These are phyloP conservation scores for Thuja plicata DNA, from an alignment of 83 land plant species.

Conservation along the genomic window DNA sequence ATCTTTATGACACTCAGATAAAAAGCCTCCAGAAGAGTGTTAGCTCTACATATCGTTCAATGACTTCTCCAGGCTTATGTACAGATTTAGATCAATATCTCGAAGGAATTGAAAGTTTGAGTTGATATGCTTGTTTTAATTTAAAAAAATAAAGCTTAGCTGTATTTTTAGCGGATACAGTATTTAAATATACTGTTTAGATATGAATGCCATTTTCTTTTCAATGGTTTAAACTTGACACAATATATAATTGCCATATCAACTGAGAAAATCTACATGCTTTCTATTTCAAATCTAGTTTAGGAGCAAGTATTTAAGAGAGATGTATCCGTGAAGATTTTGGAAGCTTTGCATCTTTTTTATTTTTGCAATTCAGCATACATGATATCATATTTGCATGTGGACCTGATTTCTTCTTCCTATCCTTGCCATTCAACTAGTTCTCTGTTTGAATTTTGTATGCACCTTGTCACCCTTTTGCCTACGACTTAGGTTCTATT, in stretches of 20 bases:
- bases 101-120: neutral
- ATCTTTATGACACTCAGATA: neutral
- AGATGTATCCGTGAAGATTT: neutral
- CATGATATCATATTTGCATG: neutral
- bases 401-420: neutral
- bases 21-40: neutral
- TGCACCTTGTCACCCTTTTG: neutral
- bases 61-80: neutral
- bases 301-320: neutral
- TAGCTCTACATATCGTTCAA: neutral
- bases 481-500: neutral
- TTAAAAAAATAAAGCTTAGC: neutral
- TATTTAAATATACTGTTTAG: neutral
- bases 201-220: neutral
- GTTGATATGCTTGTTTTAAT: neutral
- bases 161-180: neutral
- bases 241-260: neutral
- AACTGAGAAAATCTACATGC: neutral
- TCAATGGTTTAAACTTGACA: neutral
- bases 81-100: neutral
- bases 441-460: neutral
- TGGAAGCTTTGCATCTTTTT: neutral
- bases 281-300: neutral
- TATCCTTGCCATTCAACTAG: neutral
- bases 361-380: neutral